A percentile compares a stretch with the other conserved stretches of the same genome.
Evolutionary conservation across 2,329 filamentous ascomycete species (phyloP).

Genomic region (Aspergillus quadricinctus): DNA sequence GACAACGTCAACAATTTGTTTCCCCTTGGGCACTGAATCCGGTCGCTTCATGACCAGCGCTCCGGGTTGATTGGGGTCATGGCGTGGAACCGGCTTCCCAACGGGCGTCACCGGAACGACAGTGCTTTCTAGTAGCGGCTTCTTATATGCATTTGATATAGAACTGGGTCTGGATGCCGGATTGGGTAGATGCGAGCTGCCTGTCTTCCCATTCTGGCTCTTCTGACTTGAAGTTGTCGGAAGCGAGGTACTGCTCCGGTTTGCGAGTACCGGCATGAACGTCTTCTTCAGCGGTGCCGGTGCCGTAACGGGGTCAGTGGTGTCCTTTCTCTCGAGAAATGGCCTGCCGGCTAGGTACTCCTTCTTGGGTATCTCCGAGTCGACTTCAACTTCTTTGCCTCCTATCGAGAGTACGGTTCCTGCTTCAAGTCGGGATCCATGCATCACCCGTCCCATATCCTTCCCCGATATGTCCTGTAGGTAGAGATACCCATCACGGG

Average conservation of each 20-base stretch:
- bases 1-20: slow-evolving; percentile 67
- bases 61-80: slow-evolving; percentile 56
- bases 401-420: slow-evolving; percentile 59
- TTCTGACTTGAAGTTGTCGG: slow-evolving; percentile 9
- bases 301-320: slow-evolving; percentile 8
- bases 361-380: slow-evolving; percentile 56
- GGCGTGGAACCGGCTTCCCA: slow-evolving; percentile 55
- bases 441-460: slow-evolving; percentile 57
- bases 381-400: slow-evolving; percentile 66
- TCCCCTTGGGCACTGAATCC: slow-evolving; percentile 52
- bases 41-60: slow-evolving; percentile 66
- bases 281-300: slow-evolving; percentile 16
- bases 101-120: slow-evolving; percentile 44
- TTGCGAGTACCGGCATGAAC: slow-evolving; percentile 12
- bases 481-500: slow-evolving; percentile 54
- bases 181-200: slow-evolving; percentile 11
- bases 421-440: slow-evolving; percentile 53
- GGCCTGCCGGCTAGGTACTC: slow-evolving; percentile 48
- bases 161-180: slow-evolving; percentile 42
- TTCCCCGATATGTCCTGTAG: slow-evolving; percentile 61
- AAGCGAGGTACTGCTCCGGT: slow-evolving; percentile 6
- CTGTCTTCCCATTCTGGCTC: slow-evolving; percentile 10
- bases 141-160: slow-evolving; percentile 54
- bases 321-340: slow-evolving; percentile 24
- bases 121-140: slow-evolving; percentile 54